Conservation (phyloP, 2,329 filamentous ascomycete genomes). For the Ceratocystis huliohia region DNA sequence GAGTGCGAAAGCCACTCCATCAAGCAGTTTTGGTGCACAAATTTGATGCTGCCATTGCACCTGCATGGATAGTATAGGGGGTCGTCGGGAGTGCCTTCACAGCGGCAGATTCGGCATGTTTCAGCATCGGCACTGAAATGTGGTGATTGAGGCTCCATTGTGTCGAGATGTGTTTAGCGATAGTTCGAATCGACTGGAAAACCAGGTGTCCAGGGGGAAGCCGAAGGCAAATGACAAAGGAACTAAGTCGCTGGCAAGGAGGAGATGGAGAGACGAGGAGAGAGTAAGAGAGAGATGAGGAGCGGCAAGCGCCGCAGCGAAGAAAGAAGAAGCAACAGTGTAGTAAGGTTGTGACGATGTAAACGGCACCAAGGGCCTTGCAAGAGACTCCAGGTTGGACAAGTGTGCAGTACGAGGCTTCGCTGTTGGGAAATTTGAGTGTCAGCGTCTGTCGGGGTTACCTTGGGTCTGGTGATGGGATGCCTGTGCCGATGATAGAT, state of each 20-base stretch:
- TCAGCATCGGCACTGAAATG: conserved; percentile 42
- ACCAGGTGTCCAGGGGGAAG: background rate
- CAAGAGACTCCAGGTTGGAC: too few species aligned
- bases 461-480: too few species aligned
- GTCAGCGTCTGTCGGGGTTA: too few species aligned
- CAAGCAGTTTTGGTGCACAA: conserved; percentile 91
- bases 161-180: background rate
- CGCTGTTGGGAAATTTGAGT: too few species aligned
- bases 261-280: background rate
- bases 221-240: background rate
- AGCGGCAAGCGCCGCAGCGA: background rate
- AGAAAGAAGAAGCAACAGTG: background rate
- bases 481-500: too few species aligned
- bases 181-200: background rate
- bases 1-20: conserved; percentile 99
- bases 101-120: conserved; percentile 94
- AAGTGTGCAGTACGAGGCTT: too few species aligned
- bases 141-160: conserved; percentile 1
- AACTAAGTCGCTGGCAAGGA: background rate
- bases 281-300: background rate
- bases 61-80: conserved; percentile 96
- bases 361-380: background rate
- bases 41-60: conserved; percentile 97
- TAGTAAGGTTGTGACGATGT: background rate
- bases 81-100: conserved; percentile 69